These are phyloP conservation scores for Penicillium thymicola DNA, from an alignment of 2,329 filamentous ascomycete species.

Conservation along the genomic window DNA sequence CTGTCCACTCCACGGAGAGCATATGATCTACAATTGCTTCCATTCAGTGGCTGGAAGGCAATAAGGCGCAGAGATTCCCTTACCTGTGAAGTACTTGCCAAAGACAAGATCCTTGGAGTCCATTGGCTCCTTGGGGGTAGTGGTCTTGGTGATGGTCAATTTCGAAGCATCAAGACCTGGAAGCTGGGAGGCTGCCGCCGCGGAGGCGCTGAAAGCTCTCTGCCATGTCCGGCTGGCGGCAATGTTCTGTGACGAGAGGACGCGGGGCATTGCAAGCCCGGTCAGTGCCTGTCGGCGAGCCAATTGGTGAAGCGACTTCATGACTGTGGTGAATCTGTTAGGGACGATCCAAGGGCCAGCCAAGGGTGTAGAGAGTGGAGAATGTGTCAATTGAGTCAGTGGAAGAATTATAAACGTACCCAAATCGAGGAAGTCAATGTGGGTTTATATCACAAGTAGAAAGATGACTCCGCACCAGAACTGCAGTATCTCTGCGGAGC, in stretches of 20 bases:
- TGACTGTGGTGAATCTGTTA: constrained; percentile 16
- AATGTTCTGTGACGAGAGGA: constrained; percentile 23
- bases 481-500: constrained; percentile 22
- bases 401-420: neutral
- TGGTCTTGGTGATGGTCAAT: constrained; percentile 71
- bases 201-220: constrained; percentile 47
- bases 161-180: constrained; percentile 72
- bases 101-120: constrained; percentile 84
- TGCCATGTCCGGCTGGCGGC: constrained; percentile 43
- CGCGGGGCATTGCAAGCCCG: constrained; percentile 23
- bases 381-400: constrained; percentile 6
- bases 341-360: neutral
- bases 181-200: constrained; percentile 41
- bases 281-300: constrained; percentile 31
- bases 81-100: constrained; percentile 86
- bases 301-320: constrained; percentile 38
- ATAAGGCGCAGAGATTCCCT: neutral
- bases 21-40: constrained; percentile 73
- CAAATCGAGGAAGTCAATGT: constrained; percentile 6
- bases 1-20: constrained; percentile 91
- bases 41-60: constrained; percentile 17
- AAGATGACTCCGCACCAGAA: constrained; percentile 21
- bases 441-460: constrained; percentile 20
- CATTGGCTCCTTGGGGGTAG: constrained; percentile 68
- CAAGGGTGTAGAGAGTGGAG: neutral